A percentile compares a stretch with the other conserved stretches of the same genome.
phyloP scores from a whole-genome alignment of 2,329 filamentous ascomycete species.

The Alternaria sp. region DNA sequence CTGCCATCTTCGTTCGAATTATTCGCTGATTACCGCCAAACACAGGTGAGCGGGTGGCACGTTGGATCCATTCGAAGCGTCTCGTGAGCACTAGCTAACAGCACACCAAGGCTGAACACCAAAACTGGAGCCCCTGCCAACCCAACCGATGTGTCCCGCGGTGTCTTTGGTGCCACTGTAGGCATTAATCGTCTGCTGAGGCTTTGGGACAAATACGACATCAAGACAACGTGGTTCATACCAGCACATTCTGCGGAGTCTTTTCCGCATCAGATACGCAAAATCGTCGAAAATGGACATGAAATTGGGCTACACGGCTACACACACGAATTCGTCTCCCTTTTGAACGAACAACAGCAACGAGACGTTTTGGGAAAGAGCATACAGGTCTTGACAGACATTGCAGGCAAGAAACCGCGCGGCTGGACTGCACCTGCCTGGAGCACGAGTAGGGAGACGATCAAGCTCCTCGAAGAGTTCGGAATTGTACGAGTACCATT shows the following conservation, averaged over 20 bases:
- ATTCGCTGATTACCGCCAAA: not conserved
- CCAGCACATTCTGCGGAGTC: conserved; percentile 55
- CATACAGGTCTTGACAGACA: conserved; percentile 49
- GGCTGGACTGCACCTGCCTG: conserved; percentile 56
- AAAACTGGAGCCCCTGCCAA: conserved; percentile 46
- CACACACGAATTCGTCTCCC: conserved; percentile 49
- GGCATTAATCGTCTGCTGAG: conserved; percentile 51
- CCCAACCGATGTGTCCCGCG: conserved; percentile 49
- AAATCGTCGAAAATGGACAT: conserved; percentile 52
- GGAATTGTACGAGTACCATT: conserved; percentile 40
- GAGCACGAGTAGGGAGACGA: conserved; percentile 47
- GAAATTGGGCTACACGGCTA: conserved; percentile 53
- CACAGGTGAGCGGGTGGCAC: conserved; percentile 36
- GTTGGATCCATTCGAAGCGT: not conserved
- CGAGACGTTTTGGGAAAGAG: conserved; percentile 47
- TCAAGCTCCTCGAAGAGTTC: conserved; percentile 50
- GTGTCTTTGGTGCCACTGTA: conserved; percentile 51
- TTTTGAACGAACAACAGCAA: conserved; percentile 52
- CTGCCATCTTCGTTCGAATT: not conserved
- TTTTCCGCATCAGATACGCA: conserved; percentile 57
- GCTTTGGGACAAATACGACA: conserved; percentile 51
- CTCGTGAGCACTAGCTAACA: not conserved
- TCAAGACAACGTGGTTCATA: conserved; percentile 53
- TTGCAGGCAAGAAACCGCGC: conserved; percentile 50
- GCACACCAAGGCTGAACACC: conserved; percentile 49